Evolutionary conservation across 2,329 filamentous ascomycete species (phyloP).

Genomic region (Pseudocercospora macadamiae): DNA sequence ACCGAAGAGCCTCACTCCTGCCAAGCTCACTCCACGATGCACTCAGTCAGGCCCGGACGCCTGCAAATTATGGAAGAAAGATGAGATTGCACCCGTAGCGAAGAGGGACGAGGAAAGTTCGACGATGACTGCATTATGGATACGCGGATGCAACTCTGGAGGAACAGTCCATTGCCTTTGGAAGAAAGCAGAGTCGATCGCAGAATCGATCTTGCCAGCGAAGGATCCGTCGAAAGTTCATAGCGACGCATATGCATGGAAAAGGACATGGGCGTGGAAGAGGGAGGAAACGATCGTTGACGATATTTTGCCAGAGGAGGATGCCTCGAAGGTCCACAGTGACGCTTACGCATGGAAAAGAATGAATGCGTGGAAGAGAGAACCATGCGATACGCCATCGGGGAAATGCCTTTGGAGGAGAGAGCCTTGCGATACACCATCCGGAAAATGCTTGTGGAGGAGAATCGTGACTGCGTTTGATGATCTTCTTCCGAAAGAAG

Average conservation of each 20-base stretch:
- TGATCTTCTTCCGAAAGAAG: not conserved
- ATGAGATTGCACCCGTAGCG: too few relatives aligned
- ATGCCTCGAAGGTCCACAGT: not conserved
- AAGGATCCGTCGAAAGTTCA: not conserved
- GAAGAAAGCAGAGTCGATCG: not conserved
- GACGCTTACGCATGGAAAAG: not conserved
- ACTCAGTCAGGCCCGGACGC: not conserved
- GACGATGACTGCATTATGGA: too few relatives aligned
- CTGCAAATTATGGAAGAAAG: not conserved
- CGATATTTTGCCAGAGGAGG: too few relatives aligned
- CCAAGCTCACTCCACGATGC: not conserved
- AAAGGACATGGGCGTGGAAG: too few relatives aligned
- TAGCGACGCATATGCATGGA: not conserved
- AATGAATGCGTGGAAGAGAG: not conserved
- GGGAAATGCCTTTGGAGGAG: not conserved
- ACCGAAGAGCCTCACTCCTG: not conserved
- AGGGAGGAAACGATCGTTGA: too few relatives aligned
- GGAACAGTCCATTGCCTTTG: not conserved
- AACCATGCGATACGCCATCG: not conserved
- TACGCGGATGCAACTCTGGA: not conserved
- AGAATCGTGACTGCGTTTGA: not conserved
- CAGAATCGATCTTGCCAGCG: not conserved
- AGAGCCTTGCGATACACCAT: not conserved
- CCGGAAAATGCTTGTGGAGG: not conserved
- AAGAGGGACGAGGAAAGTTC: too few relatives aligned